Conservation (phyloP, 331 rosid genomes). For the Stylosanthes scabra region DNA sequence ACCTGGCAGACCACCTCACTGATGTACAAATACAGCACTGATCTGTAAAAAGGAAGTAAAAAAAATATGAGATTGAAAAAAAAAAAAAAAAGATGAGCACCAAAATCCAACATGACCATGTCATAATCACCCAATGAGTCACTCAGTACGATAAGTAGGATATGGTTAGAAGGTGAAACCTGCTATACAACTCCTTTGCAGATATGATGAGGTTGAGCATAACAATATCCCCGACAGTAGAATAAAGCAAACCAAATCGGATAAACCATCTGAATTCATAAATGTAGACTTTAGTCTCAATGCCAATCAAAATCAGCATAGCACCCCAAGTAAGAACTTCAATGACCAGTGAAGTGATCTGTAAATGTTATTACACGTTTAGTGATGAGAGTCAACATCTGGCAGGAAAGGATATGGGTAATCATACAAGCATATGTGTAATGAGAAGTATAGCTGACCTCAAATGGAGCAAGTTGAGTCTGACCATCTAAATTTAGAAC, state of each 20-base stretch:
- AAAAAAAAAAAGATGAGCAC: background rate
- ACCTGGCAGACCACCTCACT: constrained; percentile 89
- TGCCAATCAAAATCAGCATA: constrained; percentile 74
- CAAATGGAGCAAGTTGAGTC: constrained; percentile 83
- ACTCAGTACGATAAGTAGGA: constrained; percentile 24
- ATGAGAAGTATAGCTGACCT: constrained; percentile 58
- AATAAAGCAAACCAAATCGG: constrained; percentile 79
- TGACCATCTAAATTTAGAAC: constrained; percentile 83
- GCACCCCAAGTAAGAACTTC: constrained; percentile 84
- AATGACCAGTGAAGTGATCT: constrained; percentile 66
- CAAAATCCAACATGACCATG: background rate
- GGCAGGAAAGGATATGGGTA: too few relatives aligned
- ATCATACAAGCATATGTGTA: constrained; percentile 14
- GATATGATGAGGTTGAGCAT: constrained; percentile 81
- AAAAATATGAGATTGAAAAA: constrained; percentile 33
- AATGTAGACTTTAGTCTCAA: constrained; percentile 84
- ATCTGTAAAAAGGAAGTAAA: constrained; percentile 55
- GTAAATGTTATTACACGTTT: constrained; percentile 47
- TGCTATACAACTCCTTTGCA: constrained; percentile 61
- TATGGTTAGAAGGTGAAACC: constrained; percentile 70
- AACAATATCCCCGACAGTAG: constrained; percentile 78
- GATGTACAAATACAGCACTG: constrained; percentile 70
- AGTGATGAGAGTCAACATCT: constrained; percentile 31
- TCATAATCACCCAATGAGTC: constrained; percentile 31
- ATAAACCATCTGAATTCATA: constrained; percentile 86